phyloP scores from a whole-genome alignment of 179 eudicot species.

The Gypsophila paniculata region DNA sequence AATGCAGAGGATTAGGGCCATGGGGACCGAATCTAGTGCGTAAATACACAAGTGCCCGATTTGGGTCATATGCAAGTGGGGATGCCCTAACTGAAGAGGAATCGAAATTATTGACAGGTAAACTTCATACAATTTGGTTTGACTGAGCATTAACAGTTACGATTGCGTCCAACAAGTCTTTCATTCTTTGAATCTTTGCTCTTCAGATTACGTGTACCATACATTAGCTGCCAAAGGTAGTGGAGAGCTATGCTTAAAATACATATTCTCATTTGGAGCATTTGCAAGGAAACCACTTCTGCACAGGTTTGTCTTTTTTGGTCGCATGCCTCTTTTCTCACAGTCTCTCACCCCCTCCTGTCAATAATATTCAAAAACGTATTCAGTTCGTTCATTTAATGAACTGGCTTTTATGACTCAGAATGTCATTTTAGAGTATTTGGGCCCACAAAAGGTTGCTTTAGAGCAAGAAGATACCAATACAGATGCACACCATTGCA shows the following conservation, averaged over 20 bases:
- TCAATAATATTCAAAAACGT: too few species aligned
- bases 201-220: conserved; percentile 82
- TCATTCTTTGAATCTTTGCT: conserved; percentile 17
- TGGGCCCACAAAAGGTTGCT: not conserved
- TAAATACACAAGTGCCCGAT: conserved; percentile 71
- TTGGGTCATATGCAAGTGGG: conserved; percentile 65
- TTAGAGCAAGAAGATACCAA: not conserved
- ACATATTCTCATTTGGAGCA: conserved; percentile 91
- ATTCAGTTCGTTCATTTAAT: not conserved
- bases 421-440: not conserved
- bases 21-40: conserved; percentile 88
- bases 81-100: conserved; percentile 59
- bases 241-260: conserved; percentile 91
- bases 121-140: not conserved
- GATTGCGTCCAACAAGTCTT: not conserved
- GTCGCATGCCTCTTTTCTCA: not conserved
- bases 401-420: not conserved
- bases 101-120: conserved; percentile 71
- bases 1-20: conserved; percentile 89
- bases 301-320: conserved; percentile 46
- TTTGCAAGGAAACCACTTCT: conserved; percentile 78
- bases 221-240: conserved; percentile 95
- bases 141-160: conserved; percentile 1
- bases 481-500: not conserved
- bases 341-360: not conserved